Conservation (phyloP, 2,329 filamentous ascomycete species). For the Paraconiothyrium sp. region DNA sequence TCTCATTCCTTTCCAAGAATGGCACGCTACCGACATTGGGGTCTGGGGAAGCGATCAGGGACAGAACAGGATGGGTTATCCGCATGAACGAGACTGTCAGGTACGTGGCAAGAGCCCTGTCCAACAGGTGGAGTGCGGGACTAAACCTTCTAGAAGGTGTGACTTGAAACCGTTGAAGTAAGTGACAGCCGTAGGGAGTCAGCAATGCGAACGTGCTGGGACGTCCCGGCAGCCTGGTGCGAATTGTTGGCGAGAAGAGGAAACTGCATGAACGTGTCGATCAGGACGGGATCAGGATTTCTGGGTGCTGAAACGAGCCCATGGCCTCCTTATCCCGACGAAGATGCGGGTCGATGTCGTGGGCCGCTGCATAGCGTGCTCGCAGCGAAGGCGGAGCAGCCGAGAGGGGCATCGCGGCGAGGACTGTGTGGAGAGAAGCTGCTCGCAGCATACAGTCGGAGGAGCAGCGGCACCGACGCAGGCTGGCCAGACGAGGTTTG, state of each 20-base stretch:
- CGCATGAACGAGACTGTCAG: constrained; percentile 33
- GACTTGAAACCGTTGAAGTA: constrained; percentile 39
- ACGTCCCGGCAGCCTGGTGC: constrained; percentile 28
- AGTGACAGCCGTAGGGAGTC: constrained; percentile 32
- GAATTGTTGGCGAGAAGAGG: constrained; percentile 29
- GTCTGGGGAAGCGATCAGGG: constrained; percentile 23
- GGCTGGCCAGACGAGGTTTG: constrained; percentile 8
- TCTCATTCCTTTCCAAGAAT: constrained; percentile 16
- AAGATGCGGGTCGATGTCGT: neutral
- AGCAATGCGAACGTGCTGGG: constrained; percentile 24
- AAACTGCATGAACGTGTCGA: constrained; percentile 39
- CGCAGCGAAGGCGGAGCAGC: constrained; percentile 3
- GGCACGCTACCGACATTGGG: constrained; percentile 18
- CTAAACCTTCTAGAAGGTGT: constrained; percentile 40
- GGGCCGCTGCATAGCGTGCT: neutral
- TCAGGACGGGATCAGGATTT: constrained; percentile 20
- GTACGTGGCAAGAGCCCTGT: constrained; percentile 32
- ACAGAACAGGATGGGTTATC: constrained; percentile 27
- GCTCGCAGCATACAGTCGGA: neutral
- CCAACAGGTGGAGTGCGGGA: constrained; percentile 23
- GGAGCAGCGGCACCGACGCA: constrained; percentile 10
- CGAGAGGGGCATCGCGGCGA: neutral
- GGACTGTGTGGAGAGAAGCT: neutral
- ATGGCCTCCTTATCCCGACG: constrained; percentile 13
- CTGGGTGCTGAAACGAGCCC: constrained; percentile 35